Percentiles rank a stretch among this genome's conserved stretches.
Conservation (phyloP, 352 stramenopile genomes). For the Globisporangium echinulatum region DNA sequence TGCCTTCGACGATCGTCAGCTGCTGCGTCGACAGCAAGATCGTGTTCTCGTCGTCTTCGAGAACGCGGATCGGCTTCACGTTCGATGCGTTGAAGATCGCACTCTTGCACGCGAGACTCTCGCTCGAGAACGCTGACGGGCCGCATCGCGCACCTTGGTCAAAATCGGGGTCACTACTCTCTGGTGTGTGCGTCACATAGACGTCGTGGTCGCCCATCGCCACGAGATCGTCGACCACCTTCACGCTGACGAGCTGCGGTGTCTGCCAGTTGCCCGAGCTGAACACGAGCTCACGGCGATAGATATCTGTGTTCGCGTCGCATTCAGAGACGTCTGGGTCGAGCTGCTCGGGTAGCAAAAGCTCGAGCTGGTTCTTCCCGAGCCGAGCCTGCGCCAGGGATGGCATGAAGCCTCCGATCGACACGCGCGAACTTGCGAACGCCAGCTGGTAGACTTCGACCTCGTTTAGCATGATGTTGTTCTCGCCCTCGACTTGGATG, state of each 20-base stretch:
- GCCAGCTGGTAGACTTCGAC: conserved; percentile 60
- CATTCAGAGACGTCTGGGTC: conserved; percentile 22
- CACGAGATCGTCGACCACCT: conserved; percentile 43
- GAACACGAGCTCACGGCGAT: conserved; percentile 51
- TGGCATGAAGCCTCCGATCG: conserved; percentile 49
- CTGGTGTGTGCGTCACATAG: conserved; percentile 34
- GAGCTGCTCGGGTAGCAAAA: conserved; percentile 17
- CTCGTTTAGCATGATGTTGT: conserved; percentile 52
- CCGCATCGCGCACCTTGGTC: conserved; percentile 25
- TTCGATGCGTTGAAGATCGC: conserved; percentile 38
- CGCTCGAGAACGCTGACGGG: background rate
- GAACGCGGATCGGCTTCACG: conserved; percentile 38
- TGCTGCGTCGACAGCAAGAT: conserved; percentile 39
- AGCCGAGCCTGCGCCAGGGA: conserved; percentile 23
- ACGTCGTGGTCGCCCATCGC: conserved; percentile 43
- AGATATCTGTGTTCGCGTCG: conserved; percentile 29
- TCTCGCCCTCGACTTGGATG: conserved; percentile 50
- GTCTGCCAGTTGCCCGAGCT: conserved; percentile 47
- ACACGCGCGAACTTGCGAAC: conserved; percentile 39
- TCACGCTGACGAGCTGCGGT: conserved; percentile 28
- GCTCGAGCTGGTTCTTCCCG: conserved; percentile 42
- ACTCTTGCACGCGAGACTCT: conserved; percentile 18
- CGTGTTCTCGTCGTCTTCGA: conserved; percentile 62
- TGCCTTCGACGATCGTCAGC: conserved; percentile 29
- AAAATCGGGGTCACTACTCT: conserved; percentile 45